These are phyloP conservation scores for Xylaria sp. DNA, from an alignment of 2,329 filamentous ascomycete species.

Conservation along the genomic window DNA sequence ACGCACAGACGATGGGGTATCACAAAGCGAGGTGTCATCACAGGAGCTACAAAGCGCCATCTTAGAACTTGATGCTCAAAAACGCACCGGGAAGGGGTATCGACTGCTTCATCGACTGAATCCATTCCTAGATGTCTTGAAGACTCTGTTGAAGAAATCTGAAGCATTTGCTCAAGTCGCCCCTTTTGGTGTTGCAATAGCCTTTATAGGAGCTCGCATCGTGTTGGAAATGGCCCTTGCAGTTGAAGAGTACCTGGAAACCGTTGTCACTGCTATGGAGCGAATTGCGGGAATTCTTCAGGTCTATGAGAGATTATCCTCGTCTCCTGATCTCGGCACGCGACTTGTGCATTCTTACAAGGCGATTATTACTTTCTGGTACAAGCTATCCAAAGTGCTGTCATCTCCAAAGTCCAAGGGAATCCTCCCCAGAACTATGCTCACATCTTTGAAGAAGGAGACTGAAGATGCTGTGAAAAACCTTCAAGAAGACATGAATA, in stretches of 20 bases:
- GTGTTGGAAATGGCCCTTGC: conserved; percentile 30
- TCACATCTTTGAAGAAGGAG: conserved; percentile 28
- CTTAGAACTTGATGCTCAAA: conserved; percentile 21
- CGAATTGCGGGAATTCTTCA: conserved; percentile 26
- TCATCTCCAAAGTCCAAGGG: conserved; percentile 25
- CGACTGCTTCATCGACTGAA: conserved; percentile 23
- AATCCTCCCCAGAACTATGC: conserved; percentile 17
- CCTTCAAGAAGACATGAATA: conserved; percentile 31
- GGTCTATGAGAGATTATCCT: conserved; percentile 26
- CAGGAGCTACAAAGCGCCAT: conserved; percentile 26
- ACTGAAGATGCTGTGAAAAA: conserved; percentile 28
- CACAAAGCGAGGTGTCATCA: conserved; percentile 27
- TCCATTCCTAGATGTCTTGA: conserved; percentile 28
- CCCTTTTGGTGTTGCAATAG: conserved; percentile 29
- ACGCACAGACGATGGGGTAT: neutral
- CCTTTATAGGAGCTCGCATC: conserved; percentile 30
- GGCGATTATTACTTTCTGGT: conserved; percentile 33
- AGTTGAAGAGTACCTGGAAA: conserved; percentile 31
- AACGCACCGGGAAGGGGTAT: conserved; percentile 23
- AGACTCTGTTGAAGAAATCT: conserved; percentile 24
- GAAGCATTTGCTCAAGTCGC: conserved; percentile 23
- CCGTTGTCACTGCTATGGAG: conserved; percentile 28
- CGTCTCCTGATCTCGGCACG: conserved; percentile 17
- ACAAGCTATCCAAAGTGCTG: conserved; percentile 28
- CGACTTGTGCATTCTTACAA: conserved; percentile 32